phyloP scores from a whole-genome alignment of 169 alveolate species.

The Plasmodium vivax region DNA sequence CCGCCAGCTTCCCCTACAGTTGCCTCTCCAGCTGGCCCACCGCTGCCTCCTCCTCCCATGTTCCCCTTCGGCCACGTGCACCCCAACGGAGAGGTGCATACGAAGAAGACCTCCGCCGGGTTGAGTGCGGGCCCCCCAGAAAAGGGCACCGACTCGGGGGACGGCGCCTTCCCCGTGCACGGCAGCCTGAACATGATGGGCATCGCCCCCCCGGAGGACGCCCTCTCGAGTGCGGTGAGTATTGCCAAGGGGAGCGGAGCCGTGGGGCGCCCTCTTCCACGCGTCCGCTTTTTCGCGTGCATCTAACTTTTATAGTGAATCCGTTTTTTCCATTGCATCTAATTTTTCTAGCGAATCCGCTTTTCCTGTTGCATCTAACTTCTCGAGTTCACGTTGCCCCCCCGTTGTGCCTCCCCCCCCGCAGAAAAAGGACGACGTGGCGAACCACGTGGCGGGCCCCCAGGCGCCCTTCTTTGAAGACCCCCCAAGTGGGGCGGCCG shows the following conservation, averaged over 20 bases:
- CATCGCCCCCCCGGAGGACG: neutral
- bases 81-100: neutral
- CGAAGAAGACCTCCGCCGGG: neutral
- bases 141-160: neutral
- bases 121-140: neutral
- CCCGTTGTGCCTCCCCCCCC: neutral
- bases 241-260: neutral
- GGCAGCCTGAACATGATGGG: neutral
- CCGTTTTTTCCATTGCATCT: no score
- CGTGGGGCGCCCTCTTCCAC: neutral
- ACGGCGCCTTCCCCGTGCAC: neutral
- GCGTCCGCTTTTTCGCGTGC: neutral
- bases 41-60: neutral
- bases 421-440: slow-evolving; percentile 39
- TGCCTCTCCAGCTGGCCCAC: neutral
- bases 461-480: neutral
- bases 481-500: neutral
- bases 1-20: no score
- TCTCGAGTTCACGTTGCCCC: neutral
- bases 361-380: no score
- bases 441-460: neutral
- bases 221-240: neutral
- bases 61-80: neutral
- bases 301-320: no score
- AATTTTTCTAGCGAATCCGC: no score